Percentiles rank a stretch among this genome's conserved stretches.
Conservation (phyloP, 163 green algal genomes). For the Chlorella variabilis region DNA sequence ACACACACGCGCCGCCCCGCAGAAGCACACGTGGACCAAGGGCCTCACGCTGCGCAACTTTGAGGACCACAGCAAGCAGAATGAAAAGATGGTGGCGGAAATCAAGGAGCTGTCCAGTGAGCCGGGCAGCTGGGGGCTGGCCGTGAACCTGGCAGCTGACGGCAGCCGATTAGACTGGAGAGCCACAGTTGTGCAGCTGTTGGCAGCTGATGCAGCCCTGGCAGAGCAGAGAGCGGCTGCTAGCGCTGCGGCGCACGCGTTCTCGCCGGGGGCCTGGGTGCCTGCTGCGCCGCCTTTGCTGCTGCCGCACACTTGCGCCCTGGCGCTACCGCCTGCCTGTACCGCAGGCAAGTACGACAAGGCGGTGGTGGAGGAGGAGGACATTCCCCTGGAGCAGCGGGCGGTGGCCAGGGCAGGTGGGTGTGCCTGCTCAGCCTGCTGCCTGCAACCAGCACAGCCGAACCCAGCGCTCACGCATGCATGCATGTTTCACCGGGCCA, state of each 20-base stretch:
- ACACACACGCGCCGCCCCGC: background rate
- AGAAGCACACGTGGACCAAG: conserved; percentile 89
- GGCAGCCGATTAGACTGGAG: too few relatives aligned
- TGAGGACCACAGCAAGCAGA: conserved; percentile 74
- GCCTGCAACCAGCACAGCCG: background rate
- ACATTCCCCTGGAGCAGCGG: conserved; percentile 81
- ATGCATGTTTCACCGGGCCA: too few relatives aligned
- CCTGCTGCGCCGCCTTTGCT: too few relatives aligned
- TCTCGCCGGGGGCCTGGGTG: too few relatives aligned
- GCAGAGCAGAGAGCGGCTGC: too few relatives aligned
- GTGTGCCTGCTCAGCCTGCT: conserved; percentile 45
- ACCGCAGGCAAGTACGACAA: conserved; percentile 71
- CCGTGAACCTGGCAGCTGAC: too few relatives aligned
- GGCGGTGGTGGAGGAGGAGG: conserved; percentile 88
- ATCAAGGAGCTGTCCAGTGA: conserved; percentile 79
- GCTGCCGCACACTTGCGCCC: too few relatives aligned
- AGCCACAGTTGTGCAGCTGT: too few relatives aligned
- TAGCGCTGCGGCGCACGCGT: too few relatives aligned
- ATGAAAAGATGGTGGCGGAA: conserved; percentile 83
- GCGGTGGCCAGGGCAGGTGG: conserved; percentile 92
- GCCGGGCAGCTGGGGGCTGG: background rate
- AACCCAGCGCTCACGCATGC: too few relatives aligned
- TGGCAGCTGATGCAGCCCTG: too few relatives aligned
- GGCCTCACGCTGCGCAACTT: conserved; percentile 92
- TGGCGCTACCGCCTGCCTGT: too few relatives aligned